These are phyloP conservation scores for Gyrodon lividus DNA, from an alignment of 768 basidiomycete species.

Conservation along the genomic window DNA sequence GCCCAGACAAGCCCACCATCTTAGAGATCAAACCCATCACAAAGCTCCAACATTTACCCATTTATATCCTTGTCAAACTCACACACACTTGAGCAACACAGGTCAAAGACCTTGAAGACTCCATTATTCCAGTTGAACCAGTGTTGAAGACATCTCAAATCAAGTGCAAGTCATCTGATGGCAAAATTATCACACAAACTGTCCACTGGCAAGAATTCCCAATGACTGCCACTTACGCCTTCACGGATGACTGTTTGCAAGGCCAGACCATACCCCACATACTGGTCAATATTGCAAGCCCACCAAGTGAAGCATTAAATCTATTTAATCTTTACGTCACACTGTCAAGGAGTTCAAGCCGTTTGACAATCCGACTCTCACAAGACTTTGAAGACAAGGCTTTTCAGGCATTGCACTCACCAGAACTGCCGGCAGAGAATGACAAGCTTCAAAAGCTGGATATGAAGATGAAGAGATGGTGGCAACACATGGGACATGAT, in stretches of 20 bases:
- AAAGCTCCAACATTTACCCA: too few species aligned
- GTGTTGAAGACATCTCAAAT: too few species aligned
- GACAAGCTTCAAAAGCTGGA: conserved; percentile 4
- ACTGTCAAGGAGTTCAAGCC: conserved; percentile 35
- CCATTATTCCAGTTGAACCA: conserved; percentile 10
- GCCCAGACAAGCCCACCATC: too few species aligned
- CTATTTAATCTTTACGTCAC: conserved; percentile 43
- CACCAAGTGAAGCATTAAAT: conserved; percentile 31
- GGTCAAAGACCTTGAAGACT: too few species aligned
- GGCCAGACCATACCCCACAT: conserved; percentile 40
- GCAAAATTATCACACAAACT: conserved; percentile 9
- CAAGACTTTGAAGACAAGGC: conserved; percentile 28
- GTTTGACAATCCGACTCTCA: conserved; percentile 26
- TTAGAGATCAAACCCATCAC: too few species aligned
- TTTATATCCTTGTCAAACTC: too few species aligned
- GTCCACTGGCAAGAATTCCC: conserved; percentile 26
- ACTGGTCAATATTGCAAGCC: conserved; percentile 38
- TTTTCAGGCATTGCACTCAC: conserved; percentile 10
- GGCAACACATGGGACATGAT: conserved; percentile 3
- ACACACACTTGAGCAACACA: too few species aligned
- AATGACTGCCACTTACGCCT: conserved; percentile 40
- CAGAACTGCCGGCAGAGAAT: conserved; percentile 9
- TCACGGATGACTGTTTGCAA: conserved; percentile 43
- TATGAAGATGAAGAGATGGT: conserved; percentile 3
- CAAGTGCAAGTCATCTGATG: background rate